A percentile compares a stretch with the other conserved stretches of the same genome.
Conservation (phyloP, 164 flowering plant genomes). For the Cinnamomum chago region DNA sequence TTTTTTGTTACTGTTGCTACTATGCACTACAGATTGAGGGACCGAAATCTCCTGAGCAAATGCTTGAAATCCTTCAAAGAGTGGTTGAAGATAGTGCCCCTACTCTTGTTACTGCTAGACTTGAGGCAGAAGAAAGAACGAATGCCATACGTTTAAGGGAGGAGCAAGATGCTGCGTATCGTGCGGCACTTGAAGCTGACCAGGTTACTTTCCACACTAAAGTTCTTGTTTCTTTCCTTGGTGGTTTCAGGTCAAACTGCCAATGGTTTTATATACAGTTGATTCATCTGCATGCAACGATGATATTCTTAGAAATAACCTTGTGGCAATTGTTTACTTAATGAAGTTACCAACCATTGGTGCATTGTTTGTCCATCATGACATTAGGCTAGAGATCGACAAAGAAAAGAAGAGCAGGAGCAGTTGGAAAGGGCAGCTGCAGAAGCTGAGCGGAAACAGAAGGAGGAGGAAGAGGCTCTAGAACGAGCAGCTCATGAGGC, state of each 20-base stretch:
- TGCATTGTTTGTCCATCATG: background rate
- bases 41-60: constrained; percentile 74
- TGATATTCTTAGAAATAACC: background rate
- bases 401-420: constrained; percentile 86
- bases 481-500: constrained; percentile 81
- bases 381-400: constrained; percentile 84
- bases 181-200: constrained; percentile 97
- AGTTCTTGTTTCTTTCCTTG: background rate
- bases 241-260: background rate
- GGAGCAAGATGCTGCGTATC: constrained; percentile 98
- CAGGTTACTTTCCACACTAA: constrained; percentile 34
- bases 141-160: constrained; percentile 75
- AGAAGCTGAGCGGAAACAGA: constrained; percentile 82
- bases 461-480: constrained; percentile 91
- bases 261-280: background rate
- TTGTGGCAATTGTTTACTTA: background rate
- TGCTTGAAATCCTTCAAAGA: constrained; percentile 70
- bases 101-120: constrained; percentile 77
- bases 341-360: no score
- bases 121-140: constrained; percentile 95
- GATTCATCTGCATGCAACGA: background rate
- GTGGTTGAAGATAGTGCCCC: constrained; percentile 89
- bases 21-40: constrained; percentile 72
- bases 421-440: constrained; percentile 84
- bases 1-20: background rate